Evolutionary conservation across 371 early-diverging fungal genomes (phyloP).

Genomic region (Mucor indicus): DNA sequence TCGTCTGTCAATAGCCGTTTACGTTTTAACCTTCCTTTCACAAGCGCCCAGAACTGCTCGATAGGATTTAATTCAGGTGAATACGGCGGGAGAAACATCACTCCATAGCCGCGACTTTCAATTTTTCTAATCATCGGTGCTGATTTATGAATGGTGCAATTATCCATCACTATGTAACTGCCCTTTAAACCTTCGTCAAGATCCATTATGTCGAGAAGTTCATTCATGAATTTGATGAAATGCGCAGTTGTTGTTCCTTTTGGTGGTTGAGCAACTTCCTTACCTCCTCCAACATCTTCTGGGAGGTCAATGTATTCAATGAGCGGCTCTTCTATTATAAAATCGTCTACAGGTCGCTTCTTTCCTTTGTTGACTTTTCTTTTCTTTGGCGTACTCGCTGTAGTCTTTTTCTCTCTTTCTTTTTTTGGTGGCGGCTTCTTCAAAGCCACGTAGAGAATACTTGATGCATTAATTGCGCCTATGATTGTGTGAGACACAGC

Average conservation of each 20-base stretch:
- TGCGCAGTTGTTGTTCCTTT: slow-evolving; percentile 14
- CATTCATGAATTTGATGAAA: slow-evolving; percentile 13
- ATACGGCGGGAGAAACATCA: slow-evolving; percentile 18
- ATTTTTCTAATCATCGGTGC: slow-evolving; percentile 13
- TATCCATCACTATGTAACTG: slow-evolving; percentile 11
- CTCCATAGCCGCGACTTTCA: slow-evolving; percentile 12
- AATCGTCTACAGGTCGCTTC: no score
- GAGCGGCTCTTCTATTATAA: no score
- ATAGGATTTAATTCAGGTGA: slow-evolving; percentile 18
- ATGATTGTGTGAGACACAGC: no score
- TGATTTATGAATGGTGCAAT: slow-evolving; percentile 13
- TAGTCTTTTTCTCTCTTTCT: no score
- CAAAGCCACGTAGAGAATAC: no score
- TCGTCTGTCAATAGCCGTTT: slow-evolving; percentile 12
- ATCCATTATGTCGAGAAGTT: slow-evolving; percentile 14
- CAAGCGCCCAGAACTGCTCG: slow-evolving; percentile 14
- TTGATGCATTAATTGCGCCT: no score
- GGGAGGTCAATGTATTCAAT: no score
- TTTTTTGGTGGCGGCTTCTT: no score
- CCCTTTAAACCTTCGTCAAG: slow-evolving; percentile 11
- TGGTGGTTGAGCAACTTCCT: no score
- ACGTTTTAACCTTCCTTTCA: slow-evolving; percentile 16
- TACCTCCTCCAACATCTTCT: no score
- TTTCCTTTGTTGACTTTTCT: no score
- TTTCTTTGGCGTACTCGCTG: no score